Evolutionary conservation across 1,284 basidiomycete species (phyloP).

Genomic region (Stygiomarasmius scandens): DNA sequence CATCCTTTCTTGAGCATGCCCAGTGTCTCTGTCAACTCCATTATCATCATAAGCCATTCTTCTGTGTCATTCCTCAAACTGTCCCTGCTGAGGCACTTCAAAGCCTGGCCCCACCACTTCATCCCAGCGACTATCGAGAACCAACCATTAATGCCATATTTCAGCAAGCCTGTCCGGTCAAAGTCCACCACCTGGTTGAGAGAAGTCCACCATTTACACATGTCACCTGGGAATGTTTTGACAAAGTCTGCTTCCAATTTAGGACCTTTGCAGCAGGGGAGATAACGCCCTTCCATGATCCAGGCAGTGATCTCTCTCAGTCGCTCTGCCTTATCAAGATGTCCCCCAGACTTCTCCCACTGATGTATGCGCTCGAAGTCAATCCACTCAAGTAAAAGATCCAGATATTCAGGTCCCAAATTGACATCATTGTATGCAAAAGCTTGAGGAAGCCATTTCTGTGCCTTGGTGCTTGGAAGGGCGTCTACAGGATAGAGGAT

Average conservation of each 20-base stretch:
- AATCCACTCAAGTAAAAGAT: not conserved
- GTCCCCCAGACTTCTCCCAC: not conserved
- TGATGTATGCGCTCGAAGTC: not conserved
- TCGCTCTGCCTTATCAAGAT: not conserved
- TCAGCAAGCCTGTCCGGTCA: not conserved
- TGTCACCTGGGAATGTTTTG: not conserved
- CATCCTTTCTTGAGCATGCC: not conserved
- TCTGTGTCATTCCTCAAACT: not conserved
- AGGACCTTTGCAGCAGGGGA: not conserved
- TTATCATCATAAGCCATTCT: not conserved
- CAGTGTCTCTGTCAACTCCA: not conserved
- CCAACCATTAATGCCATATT: slow-evolving; percentile 3
- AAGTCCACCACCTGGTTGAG: not conserved
- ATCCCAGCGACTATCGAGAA: not conserved
- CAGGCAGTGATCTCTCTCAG: not conserved
- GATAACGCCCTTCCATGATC: not conserved
- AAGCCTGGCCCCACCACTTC: slow-evolving; percentile 1
- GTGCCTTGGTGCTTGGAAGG: not conserved
- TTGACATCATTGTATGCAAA: not conserved
- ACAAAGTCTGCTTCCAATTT: not conserved
- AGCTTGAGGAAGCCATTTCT: not conserved
- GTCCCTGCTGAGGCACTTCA: not conserved
- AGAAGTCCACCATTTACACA: not conserved
- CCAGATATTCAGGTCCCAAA: not conserved
- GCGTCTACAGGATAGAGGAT: not conserved